A percentile compares a stretch with the other conserved stretches of the same genome.
Evolutionary conservation across 768 basidiomycete genomes (phyloP).

Genomic region (Brasilioporus rufonigricans): DNA sequence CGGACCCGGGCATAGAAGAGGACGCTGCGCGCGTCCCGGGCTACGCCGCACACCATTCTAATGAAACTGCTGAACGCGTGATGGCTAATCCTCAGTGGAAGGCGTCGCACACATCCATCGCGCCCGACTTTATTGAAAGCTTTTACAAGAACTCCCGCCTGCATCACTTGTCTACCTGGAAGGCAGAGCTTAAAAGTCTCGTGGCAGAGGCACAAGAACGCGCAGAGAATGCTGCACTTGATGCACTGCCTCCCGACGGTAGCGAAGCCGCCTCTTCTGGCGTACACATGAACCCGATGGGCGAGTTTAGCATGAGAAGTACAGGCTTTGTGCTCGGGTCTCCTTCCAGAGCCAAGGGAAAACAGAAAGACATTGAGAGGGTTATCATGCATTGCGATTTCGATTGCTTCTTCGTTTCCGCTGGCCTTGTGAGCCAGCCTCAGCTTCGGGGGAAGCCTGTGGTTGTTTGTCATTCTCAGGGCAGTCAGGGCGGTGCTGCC

Average conservation of each 20-base stretch:
- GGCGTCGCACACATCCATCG: slow-evolving; percentile 79
- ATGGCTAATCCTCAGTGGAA: slow-evolving; percentile 89
- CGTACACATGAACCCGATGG: neutral
- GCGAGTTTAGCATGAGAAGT: slow-evolving; percentile 50
- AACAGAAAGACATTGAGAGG: slow-evolving; percentile 50
- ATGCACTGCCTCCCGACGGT: slow-evolving; percentile 1
- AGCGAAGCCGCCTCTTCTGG: neutral
- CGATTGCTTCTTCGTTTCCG: slow-evolving; percentile 96
- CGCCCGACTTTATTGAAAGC: slow-evolving; percentile 82
- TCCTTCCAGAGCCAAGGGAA: slow-evolving; percentile 48
- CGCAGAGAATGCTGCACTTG: slow-evolving; percentile 43
- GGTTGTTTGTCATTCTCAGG: slow-evolving; percentile 95
- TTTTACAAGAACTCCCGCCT: slow-evolving; percentile 85
- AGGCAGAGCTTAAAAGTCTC: slow-evolving; percentile 79
- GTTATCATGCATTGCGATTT: slow-evolving; percentile 94
- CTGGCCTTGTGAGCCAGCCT: slow-evolving; percentile 77
- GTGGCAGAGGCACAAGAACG: slow-evolving; percentile 78
- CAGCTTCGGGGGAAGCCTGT: slow-evolving; percentile 84
- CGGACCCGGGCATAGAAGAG: slow-evolving; percentile 42
- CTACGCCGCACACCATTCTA: slow-evolving; percentile 70
- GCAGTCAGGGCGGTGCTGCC: slow-evolving; percentile 61
- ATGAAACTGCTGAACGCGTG: slow-evolving; percentile 68
- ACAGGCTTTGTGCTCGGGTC: slow-evolving; percentile 49
- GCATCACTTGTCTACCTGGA: slow-evolving; percentile 93
- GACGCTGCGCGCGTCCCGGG: slow-evolving; percentile 50